Evolutionary conservation across 169 alveolate species (phyloP).

Genomic region (Plasmodium falciparum): DNA sequence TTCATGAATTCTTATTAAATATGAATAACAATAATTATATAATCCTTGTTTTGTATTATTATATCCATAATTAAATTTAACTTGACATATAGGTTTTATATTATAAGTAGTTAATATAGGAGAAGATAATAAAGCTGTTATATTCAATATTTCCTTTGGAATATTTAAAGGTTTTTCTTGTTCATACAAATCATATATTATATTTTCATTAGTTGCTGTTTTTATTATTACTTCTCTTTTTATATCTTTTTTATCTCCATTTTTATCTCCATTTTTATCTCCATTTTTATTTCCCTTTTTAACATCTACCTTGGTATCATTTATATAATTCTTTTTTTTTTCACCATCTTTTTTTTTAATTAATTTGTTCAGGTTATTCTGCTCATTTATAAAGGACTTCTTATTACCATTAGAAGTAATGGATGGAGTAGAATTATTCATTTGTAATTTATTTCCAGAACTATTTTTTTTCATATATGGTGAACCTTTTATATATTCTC

Average conservation of each 20-base stretch:
- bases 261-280: too few species aligned
- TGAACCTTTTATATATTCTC: background rate
- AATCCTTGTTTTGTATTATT: conserved; percentile 30
- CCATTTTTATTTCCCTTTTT: too few species aligned
- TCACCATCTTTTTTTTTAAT: too few species aligned
- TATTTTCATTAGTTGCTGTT: background rate
- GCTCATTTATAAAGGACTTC: too few species aligned
- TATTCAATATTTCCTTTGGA: conserved; percentile 51
- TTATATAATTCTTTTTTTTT: too few species aligned
- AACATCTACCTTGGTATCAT: too few species aligned
- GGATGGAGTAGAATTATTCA: too few species aligned
- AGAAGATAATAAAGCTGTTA: conserved; percentile 13
- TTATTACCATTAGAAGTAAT: too few species aligned
- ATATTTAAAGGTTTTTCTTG: conserved; percentile 8
- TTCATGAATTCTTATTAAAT: conserved; percentile 8
- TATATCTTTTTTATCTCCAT: background rate
- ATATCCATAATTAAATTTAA: conserved; percentile 39
- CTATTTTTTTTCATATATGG: background rate
- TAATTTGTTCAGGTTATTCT: background rate
- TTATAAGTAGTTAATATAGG: conserved; percentile 22
- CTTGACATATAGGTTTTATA: conserved; percentile 44
- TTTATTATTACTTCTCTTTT: background rate
- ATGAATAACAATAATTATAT: conserved; percentile 58
- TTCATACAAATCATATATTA: background rate
- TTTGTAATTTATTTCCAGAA: too few species aligned